Evolutionary conservation across 176 grass and related monocot species (phyloP), one percentile per base, ranked within the genome.

Genomic region (Paspalum notatum): DNA sequence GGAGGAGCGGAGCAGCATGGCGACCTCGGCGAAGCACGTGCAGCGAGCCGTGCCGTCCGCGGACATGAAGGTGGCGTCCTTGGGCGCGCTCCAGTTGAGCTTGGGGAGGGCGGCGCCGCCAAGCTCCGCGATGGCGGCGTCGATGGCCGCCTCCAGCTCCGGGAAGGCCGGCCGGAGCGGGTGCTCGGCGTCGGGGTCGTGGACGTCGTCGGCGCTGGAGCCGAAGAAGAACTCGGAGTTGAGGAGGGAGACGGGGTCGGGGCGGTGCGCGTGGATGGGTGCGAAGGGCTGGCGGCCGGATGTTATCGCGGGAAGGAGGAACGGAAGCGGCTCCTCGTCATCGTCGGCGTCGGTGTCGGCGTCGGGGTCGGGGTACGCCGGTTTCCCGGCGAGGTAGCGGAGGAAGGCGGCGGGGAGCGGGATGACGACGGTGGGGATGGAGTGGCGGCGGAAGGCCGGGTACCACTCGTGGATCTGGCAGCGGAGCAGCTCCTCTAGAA

Each of bases 1-100:
- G 22, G 95, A 95, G 42, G 92, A 70, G 61, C 89, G 92, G 64
- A 95, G 95, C 72, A 94, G 80, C 64, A 97, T 54, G 18, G 87
- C 90, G 3, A 97, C 90, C 72, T 97, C 94, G 15, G 92, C 82
- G 49, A 94, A 94, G 76, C 83, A 93, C 43, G 66, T 73, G 74
- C 92, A 92, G 44, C 85, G 86, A 42, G 85, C 49, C 39, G 92
- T 83, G 53, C 84, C 86, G 7, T 94, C 82, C 2, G 91, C 82
- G n/a, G 95, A 62, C 80, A 94, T 94, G 89, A 93, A 97, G 53
- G 86, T 78, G 69, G 95, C 91, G 46, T 97, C 91, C 57, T 91
- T 97, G 55, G 94, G 94, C 17, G 91, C 70, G 59, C 94, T 97
- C 94, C 91, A 97, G 71, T 97, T 97, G 56, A 97, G 64, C 85